phyloP scores from a whole-genome alignment of 345 rosid genomes.

The Mangifera indica region DNA sequence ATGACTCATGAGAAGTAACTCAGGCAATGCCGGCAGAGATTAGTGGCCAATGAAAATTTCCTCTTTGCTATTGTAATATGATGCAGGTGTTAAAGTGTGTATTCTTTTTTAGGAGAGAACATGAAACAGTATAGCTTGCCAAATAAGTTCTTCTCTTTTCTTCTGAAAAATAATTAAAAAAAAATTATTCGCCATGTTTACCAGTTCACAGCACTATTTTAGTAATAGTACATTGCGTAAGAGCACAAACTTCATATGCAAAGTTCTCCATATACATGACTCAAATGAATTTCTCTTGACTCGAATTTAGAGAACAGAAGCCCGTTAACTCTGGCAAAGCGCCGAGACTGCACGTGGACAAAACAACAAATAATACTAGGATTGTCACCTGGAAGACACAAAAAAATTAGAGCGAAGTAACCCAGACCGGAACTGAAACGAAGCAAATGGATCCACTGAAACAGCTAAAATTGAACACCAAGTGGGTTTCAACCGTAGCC shows the following conservation, averaged over 20 bases:
- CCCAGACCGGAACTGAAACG: not conserved
- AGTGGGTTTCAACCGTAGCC: constrained; percentile 73
- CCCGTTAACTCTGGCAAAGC: too few relatives aligned
- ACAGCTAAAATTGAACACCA: constrained; percentile 27
- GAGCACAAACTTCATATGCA: too few relatives aligned
- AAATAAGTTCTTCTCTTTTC: not conserved
- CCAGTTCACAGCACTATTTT: too few relatives aligned
- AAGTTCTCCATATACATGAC: too few relatives aligned
- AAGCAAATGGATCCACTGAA: constrained; percentile 13
- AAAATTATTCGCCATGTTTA: not conserved
- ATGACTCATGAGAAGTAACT: not conserved
- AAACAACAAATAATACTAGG: not conserved
- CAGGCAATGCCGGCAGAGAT: not conserved
- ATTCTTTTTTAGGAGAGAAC: not conserved
- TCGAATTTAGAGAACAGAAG: too few relatives aligned
- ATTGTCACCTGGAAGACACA: not conserved
- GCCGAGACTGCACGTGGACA: not conserved
- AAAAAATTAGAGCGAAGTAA: not conserved
- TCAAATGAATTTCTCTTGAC: too few relatives aligned
- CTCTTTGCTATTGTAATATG: not conserved
- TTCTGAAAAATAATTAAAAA: not conserved
- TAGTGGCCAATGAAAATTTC: not conserved
- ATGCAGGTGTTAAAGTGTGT: not conserved
- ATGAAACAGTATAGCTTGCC: not conserved
- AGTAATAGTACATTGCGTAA: too few relatives aligned